Evolutionary conservation across 352 stramenopile species (phyloP).

Genomic region (Thalassiosira livingstoniorum): DNA sequence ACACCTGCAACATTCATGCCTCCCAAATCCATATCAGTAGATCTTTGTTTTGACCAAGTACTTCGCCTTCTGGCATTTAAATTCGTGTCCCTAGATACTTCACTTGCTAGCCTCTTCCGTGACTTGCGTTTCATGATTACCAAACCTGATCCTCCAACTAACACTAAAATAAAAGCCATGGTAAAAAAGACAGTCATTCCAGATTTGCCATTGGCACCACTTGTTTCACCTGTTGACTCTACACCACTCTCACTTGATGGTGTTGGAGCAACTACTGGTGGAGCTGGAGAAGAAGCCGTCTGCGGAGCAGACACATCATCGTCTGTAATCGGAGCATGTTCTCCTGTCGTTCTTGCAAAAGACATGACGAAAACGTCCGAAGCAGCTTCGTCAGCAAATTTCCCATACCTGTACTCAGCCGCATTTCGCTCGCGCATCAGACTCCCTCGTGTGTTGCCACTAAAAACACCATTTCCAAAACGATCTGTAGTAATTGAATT

Average conservation of each 20-base stretch:
- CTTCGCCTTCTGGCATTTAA: not conserved
- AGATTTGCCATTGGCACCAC: constrained; percentile 13
- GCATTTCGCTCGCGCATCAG: constrained; percentile 43
- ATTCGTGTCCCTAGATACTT: constrained; percentile 1
- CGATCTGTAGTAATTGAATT: constrained; percentile 54
- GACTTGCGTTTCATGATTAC: constrained; percentile 15
- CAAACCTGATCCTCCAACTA: constrained; percentile 2
- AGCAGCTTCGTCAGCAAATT: constrained; percentile 26
- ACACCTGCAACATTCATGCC: constrained; percentile 35
- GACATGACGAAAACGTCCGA: constrained; percentile 68
- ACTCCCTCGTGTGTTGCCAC: constrained; percentile 53
- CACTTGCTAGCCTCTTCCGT: constrained; percentile 6
- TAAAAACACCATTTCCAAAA: constrained; percentile 58
- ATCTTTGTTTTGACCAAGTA: not conserved
- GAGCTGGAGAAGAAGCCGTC: not conserved
- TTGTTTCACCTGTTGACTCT: constrained; percentile 7
- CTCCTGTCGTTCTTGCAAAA: constrained; percentile 38
- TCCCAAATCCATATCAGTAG: constrained; percentile 24
- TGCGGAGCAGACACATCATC: constrained; percentile 1
- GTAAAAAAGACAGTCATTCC: constrained; percentile 19
- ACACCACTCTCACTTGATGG: not conserved
- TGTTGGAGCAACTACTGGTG: not conserved
- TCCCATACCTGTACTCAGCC: constrained; percentile 52
- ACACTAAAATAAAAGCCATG: constrained; percentile 28
- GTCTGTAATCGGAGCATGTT: constrained; percentile 39